These are phyloP conservation scores for Saitoella complicata DNA, from an alignment of 805 yeast genomes.

Conservation along the genomic window DNA sequence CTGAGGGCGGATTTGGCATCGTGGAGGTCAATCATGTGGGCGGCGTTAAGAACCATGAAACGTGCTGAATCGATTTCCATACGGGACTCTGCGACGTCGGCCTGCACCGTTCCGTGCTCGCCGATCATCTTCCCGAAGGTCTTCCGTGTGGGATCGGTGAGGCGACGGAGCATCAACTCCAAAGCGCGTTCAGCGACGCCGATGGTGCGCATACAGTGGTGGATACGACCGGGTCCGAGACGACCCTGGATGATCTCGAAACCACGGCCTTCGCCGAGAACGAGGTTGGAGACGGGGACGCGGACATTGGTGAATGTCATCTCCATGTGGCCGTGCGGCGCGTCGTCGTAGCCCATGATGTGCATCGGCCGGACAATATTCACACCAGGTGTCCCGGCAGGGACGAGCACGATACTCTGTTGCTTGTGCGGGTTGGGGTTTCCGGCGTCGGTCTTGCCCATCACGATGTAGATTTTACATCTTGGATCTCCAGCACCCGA, in stretches of 20 bases:
- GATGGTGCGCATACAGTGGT: constrained; percentile 50
- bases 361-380: constrained; percentile 33
- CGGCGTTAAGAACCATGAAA: no score
- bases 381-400: constrained; percentile 36
- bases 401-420: constrained; percentile 23
- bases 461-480: no score
- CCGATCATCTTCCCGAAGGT: no score
- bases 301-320: constrained; percentile 34
- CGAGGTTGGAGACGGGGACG: constrained; percentile 29
- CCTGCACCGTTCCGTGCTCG: no score
- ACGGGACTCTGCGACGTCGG: no score
- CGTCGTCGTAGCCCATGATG: constrained; percentile 49
- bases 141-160: constrained; percentile 2
- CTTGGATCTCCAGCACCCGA: no score
- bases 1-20: no score
- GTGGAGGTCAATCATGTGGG: no score
- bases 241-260: constrained; percentile 49
- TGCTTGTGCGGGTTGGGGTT: no score
- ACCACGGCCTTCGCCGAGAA: constrained; percentile 38
- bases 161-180: constrained; percentile 32
- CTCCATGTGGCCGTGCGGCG: constrained; percentile 60
- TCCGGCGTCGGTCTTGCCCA: no score
- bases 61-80: no score
- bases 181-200: constrained; percentile 47
- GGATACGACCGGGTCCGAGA: constrained; percentile 55